These are phyloP conservation scores for Blastomyces percursus DNA, from an alignment of 2,329 filamentous ascomycete species.

Conservation along the genomic window DNA sequence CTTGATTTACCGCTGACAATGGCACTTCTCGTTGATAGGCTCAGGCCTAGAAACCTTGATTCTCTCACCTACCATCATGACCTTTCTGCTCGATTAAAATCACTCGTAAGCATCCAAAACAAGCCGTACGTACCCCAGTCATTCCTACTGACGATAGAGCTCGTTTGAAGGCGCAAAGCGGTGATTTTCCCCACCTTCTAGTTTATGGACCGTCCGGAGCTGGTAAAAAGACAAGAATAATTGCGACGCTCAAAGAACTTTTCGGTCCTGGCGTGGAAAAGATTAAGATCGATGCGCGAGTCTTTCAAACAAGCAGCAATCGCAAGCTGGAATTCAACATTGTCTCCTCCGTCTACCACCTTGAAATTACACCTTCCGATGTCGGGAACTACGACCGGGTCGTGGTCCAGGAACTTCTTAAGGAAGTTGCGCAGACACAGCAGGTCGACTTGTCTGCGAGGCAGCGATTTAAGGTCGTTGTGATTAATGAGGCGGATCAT, in stretches of 20 bases:
- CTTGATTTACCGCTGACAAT: constrained; percentile 28
- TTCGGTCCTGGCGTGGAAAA: constrained; percentile 97
- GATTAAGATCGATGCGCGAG: constrained; percentile 96
- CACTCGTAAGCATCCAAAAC: constrained; percentile 52
- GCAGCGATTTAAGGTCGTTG: constrained; percentile 95
- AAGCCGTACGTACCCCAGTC: background rate
- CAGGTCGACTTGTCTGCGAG: constrained; percentile 89
- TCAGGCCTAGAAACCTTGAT: constrained; percentile 43
- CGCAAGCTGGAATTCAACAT: constrained; percentile 99
- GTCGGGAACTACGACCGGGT: constrained; percentile 95
- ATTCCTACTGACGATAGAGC: constrained; percentile 10
- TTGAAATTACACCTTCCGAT: constrained; percentile 95
- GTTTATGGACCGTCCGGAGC: constrained; percentile 95
- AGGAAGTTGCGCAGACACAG: constrained; percentile 97
- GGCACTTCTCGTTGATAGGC: constrained; percentile 55
- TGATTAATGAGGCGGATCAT: constrained; percentile 97
- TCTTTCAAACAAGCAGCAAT: constrained; percentile 91
- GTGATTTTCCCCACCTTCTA: constrained; percentile 94
- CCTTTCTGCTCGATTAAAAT: constrained; percentile 73
- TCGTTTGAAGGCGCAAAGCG: constrained; percentile 66
- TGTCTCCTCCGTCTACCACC: constrained; percentile 90
- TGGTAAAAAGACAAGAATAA: constrained; percentile 94
- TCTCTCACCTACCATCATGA: constrained; percentile 76
- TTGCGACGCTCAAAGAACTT: constrained; percentile 87
- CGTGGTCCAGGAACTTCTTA: constrained; percentile 87